Evolutionary conservation across 2,329 filamentous ascomycete genomes (phyloP), one percentile per base, ranked within the genome.

Genomic region (Penicillium sp.): DNA sequence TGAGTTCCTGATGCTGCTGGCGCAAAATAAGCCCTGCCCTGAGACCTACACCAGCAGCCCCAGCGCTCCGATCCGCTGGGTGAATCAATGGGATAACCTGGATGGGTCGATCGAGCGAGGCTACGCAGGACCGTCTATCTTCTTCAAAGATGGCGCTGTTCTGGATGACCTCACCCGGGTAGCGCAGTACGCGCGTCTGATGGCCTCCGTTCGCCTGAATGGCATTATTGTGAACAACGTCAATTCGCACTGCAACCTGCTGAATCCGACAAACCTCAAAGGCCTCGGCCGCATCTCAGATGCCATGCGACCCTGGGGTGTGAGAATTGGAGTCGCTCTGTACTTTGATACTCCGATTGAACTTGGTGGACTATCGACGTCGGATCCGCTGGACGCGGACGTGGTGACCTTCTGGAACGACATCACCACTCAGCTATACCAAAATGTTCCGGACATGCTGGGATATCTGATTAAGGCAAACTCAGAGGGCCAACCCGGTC

Each of bases 31-130:
- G 48, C 77, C 85, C 59, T 79, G 79, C 0, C 65, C 78, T 1
- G 78, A 81, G 0, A 70, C 80, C 4, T 80, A 81, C 49, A 74
- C 80, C 2, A 82, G 81, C 8, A 88, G 83, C 63, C 87, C 87
- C 0, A 79, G 82, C 58, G 85, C 83, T 0, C 84, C 84, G 0
- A 83, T 91, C 43, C 82, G 88, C 63, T 90, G 88, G 88, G 83
- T 86, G 0, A 90, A 91, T 67, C 84, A 91, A 64, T 91, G 88
- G 88, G 87, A 91, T 69, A 90, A 91, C 64, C 77, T 90, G 71
- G 83, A 88, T 59, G 76, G 88, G 12, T 86, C 81, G 42, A 86
- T 91, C 47, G 88, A 90, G 71, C 79, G 88, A 55, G 88, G 88
- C 17, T 91, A 88, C 65, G 88, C 81, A 3, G 88, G 89, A 0